Evolutionary conservation across 306 rosid genomes (phyloP).

Genomic region (Astragalus glycyphyllos): DNA sequence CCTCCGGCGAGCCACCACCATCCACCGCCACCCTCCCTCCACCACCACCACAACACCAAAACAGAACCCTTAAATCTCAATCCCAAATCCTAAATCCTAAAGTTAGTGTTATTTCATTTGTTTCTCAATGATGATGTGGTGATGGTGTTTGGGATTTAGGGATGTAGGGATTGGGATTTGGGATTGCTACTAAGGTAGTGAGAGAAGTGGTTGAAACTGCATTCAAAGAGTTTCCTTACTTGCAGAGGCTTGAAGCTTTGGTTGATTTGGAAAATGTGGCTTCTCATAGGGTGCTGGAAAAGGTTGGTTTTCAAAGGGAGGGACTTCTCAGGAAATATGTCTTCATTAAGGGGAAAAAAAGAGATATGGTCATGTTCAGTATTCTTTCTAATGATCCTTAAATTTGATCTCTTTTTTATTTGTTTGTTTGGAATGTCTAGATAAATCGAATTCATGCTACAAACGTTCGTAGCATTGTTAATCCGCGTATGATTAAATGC

Average conservation of each 20-base stretch:
- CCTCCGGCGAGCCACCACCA: no score
- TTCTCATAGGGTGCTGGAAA: conserved; percentile 65
- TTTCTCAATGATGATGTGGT: no score
- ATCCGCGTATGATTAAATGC: background rate
- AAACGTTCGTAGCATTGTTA: background rate
- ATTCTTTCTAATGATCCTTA: conserved; percentile 42
- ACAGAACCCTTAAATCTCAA: no score
- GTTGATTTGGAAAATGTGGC: conserved; percentile 62
- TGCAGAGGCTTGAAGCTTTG: conserved; percentile 73
- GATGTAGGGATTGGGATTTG: no score
- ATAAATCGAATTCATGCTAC: background rate
- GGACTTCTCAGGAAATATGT: conserved; percentile 68
- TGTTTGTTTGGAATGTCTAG: background rate
- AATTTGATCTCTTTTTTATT: background rate
- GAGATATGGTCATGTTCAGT: conserved; percentile 57
- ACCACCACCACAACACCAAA: no score
- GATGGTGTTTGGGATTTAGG: no score
- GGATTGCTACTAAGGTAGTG: conserved; percentile 70
- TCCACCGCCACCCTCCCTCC: no score
- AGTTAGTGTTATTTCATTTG: no score
- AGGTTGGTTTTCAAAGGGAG: conserved; percentile 65
- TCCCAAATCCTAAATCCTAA: no score
- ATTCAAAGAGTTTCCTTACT: conserved; percentile 49
- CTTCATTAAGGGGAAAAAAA: conserved; percentile 51
- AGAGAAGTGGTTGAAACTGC: conserved; percentile 46